Evolutionary conservation across 805 yeast genomes (phyloP).

Genomic region (Candida nonsorbophila): DNA sequence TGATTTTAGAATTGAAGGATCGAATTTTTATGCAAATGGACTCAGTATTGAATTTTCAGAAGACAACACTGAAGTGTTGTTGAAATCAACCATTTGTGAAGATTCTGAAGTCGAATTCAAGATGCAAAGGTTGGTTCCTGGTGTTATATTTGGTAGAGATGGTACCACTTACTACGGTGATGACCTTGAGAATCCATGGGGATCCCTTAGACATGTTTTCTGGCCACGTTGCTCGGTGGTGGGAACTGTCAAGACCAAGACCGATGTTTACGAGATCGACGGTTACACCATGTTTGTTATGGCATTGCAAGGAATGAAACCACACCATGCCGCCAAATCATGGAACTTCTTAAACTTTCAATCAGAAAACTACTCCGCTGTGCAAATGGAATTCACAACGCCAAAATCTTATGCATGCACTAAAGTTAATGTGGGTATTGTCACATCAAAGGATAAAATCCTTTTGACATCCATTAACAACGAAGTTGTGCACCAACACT

Average conservation of each 20-base stretch:
- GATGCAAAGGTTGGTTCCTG: constrained; percentile 60
- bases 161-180: constrained; percentile 87
- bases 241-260: constrained; percentile 53
- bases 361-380: constrained; percentile 65
- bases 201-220: constrained; percentile 90
- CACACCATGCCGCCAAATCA: constrained; percentile 95
- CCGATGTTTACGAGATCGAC: constrained; percentile 29
- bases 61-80: constrained; percentile 40
- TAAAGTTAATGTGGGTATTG: constrained; percentile 73
- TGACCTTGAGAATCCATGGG: constrained; percentile 86
- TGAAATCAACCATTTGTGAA: constrained; percentile 61
- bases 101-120: constrained; percentile 68
- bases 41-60: constrained; percentile 60
- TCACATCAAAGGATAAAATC: constrained; percentile 60
- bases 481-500: constrained; percentile 49
- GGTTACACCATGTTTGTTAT: constrained; percentile 77
- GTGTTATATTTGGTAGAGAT: constrained; percentile 85
- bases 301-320: constrained; percentile 99
- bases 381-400: constrained; percentile 93
- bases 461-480: constrained; percentile 62
- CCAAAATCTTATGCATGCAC: constrained; percentile 86
- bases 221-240: constrained; percentile 84
- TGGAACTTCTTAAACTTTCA: constrained; percentile 95
- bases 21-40: constrained; percentile 75
- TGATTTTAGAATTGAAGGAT: constrained; percentile 66